Conservation (phyloP, 345 rosid genomes). For the Dovyalis caffra region DNA sequence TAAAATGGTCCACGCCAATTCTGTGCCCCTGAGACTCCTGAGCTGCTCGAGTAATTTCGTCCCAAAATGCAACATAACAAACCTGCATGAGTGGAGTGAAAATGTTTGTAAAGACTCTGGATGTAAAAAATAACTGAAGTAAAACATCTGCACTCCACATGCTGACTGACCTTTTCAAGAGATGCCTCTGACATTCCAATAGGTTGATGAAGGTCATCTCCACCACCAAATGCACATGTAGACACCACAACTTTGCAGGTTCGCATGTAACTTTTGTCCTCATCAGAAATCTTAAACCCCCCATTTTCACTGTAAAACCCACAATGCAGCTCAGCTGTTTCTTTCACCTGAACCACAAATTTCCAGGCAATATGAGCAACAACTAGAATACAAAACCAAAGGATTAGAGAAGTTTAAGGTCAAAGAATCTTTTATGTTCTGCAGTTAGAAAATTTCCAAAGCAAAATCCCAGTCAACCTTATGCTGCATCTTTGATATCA, state of each 20-base stretch:
- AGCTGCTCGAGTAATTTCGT: conserved; percentile 70
- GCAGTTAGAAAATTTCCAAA: background rate
- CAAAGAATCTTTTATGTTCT: background rate
- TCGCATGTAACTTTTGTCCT: conserved; percentile 65
- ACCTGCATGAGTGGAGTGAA: conserved; percentile 56
- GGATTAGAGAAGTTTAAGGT: background rate
- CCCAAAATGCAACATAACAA: conserved; percentile 96
- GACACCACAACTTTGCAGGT: conserved; percentile 68
- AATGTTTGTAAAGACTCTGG: conserved; percentile 8
- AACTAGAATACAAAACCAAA: conserved; percentile 8
- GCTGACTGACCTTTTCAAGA: conserved; percentile 55
- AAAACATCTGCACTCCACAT: conserved; percentile 7
- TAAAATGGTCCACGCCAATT: conserved; percentile 49
- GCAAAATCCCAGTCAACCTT: too few relatives aligned
- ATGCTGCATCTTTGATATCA: background rate
- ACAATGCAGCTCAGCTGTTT: conserved; percentile 63
- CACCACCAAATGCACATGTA: conserved; percentile 97
- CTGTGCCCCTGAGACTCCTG: conserved; percentile 62
- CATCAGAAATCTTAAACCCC: conserved; percentile 64
- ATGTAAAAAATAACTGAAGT: conserved; percentile 3
- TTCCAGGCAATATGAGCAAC: conserved; percentile 12
- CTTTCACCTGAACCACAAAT: conserved; percentile 54
- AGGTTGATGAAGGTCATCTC: conserved; percentile 93
- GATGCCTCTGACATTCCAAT: conserved; percentile 80
- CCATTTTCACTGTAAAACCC: conserved; percentile 83